Evolutionary conservation across 768 basidiomycete species (phyloP).

Genomic region (Phaeotremella fagi): DNA sequence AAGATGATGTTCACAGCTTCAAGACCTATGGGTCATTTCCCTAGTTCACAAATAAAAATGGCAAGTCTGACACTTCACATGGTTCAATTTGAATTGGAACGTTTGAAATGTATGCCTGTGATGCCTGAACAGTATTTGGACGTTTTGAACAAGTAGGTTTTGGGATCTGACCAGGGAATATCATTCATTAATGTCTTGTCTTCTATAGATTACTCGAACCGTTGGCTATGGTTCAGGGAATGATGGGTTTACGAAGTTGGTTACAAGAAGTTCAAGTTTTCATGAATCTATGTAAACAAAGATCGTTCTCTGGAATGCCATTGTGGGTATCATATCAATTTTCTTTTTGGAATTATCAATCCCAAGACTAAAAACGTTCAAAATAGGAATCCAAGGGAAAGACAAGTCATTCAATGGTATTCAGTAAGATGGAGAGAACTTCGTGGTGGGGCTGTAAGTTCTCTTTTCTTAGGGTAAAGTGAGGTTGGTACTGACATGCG

Average conservation of each 20-base stretch:
- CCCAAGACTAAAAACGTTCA: too few relatives aligned
- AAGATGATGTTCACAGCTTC: slow-evolving; percentile 42
- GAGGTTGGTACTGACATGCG: neutral
- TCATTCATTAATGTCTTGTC: neutral
- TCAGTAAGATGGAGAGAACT: slow-evolving; percentile 37
- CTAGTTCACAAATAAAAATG: slow-evolving; percentile 31
- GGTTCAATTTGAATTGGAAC: slow-evolving; percentile 34
- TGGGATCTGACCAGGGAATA: neutral
- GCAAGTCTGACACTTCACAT: slow-evolving; percentile 30
- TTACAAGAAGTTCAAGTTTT: slow-evolving; percentile 36
- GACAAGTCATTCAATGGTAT: slow-evolving; percentile 40
- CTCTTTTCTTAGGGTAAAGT: neutral
- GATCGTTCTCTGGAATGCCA: slow-evolving; percentile 34
- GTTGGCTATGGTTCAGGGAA: slow-evolving; percentile 34
- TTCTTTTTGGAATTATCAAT: too few relatives aligned
- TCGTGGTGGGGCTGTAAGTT: slow-evolving; percentile 36
- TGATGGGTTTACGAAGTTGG: slow-evolving; percentile 35
- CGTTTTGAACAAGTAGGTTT: slow-evolving; percentile 37
- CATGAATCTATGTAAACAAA: slow-evolving; percentile 31
- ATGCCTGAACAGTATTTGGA: slow-evolving; percentile 33
- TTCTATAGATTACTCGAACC: slow-evolving; percentile 34
- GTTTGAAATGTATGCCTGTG: slow-evolving; percentile 32
- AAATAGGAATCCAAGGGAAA: slow-evolving; percentile 30
- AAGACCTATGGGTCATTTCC: slow-evolving; percentile 39
- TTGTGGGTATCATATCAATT: slow-evolving; percentile 25